Percentiles rank a stretch among this genome's conserved stretches.
Evolutionary conservation across 2,329 filamentous ascomycete genomes (phyloP).

Genomic region (Alternaria arbusti): DNA sequence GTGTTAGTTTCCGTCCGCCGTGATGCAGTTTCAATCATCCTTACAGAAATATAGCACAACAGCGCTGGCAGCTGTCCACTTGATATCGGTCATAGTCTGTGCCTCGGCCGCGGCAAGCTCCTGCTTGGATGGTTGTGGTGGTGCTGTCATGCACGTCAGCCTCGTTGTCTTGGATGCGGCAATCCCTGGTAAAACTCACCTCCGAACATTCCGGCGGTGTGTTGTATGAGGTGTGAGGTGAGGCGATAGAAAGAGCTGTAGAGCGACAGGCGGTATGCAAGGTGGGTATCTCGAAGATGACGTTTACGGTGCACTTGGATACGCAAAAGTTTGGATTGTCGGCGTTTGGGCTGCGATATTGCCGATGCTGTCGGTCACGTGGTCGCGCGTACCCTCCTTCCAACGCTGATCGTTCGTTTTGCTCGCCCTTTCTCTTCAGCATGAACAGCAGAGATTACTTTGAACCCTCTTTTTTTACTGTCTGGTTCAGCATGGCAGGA

Average conservation of each 20-base stretch:
- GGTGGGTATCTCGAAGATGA: conserved; percentile 6
- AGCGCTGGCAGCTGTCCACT: conserved; percentile 69
- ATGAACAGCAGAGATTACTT: neutral
- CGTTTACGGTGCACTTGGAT: conserved; percentile 1
- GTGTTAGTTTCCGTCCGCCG: neutral
- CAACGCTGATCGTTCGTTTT: neutral
- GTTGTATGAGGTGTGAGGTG: neutral
- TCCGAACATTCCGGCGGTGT: conserved; percentile 59
- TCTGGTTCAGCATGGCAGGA: neutral
- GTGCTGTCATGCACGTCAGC: conserved; percentile 55
- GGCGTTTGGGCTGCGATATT: conserved; percentile 4
- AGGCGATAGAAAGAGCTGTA: neutral
- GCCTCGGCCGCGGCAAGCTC: conserved; percentile 70
- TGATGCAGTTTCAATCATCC: no score
- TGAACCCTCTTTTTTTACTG: neutral
- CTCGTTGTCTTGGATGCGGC: neutral
- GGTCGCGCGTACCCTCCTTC: neutral
- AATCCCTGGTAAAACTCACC: conserved; percentile 43
- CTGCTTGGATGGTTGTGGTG: conserved; percentile 72
- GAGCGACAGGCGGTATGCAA: neutral
- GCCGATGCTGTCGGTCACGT: conserved; percentile 8
- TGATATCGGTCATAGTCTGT: conserved; percentile 70
- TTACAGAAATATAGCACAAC: conserved; percentile 78
- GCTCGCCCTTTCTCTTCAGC: neutral
- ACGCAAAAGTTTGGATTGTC: conserved; percentile 15